A percentile compares a stretch with the other conserved stretches of the same genome.
These are phyloP conservation scores for Neurospora discreta DNA, from an alignment of 495 filamentous ascomycete genomes.

Conservation along the genomic window DNA sequence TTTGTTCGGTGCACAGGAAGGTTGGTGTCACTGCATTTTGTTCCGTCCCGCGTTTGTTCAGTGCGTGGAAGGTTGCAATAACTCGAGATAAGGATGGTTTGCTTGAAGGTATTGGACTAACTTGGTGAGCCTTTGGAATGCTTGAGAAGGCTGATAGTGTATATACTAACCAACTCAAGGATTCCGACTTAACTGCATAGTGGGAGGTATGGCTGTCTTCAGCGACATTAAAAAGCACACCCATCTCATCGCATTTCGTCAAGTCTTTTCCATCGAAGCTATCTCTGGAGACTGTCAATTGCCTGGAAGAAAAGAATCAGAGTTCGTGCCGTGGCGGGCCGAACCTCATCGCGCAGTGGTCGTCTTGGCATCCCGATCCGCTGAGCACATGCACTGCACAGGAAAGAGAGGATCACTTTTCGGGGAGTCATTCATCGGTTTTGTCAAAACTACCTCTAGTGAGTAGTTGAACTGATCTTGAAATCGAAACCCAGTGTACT, in stretches of 20 bases:
- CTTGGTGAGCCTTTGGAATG: too few species aligned
- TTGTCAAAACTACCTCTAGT: too few species aligned
- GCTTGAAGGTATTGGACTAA: too few species aligned
- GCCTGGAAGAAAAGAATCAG: not conserved
- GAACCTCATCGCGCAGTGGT: not conserved
- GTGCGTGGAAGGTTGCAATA: too few species aligned
- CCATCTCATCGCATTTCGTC: not conserved
- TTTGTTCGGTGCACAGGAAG: too few species aligned
- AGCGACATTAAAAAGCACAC: not conserved
- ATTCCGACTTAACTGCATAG: not conserved
- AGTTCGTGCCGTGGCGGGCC: not conserved
- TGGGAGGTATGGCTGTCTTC: too few species aligned
- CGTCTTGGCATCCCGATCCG: not conserved
- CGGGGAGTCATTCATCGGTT: not conserved
- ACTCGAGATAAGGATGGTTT: too few species aligned
- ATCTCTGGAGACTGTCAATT: too few species aligned
- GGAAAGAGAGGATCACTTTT: not conserved
- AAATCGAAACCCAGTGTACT: too few species aligned
- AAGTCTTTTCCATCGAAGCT: not conserved
- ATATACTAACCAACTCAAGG: not conserved
- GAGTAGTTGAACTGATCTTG: too few species aligned
- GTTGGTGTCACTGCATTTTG: too few species aligned
- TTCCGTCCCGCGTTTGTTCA: too few species aligned
- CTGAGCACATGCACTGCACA: not conserved
- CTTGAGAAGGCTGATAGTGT: not conserved